Conservation (phyloP, 495 filamentous ascomycete species). For the Amorphotheca resinae region DNA sequence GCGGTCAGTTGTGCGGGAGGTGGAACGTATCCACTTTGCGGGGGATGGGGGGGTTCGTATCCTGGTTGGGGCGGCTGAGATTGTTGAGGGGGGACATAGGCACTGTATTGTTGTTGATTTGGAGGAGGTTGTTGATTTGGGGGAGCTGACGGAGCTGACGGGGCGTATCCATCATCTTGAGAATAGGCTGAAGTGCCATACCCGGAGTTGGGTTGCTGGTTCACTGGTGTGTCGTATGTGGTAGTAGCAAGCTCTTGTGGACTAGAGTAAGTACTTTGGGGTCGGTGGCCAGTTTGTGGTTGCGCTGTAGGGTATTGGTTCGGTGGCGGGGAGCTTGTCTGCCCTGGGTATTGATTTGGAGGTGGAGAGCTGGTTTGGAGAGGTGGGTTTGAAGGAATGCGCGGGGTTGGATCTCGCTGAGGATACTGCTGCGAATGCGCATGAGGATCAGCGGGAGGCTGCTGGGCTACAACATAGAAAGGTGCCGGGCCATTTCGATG, state of each 20-base stretch:
- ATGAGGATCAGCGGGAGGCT: constrained; percentile 24
- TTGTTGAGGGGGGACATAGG: constrained; percentile 24
- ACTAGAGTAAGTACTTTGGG: constrained; percentile 57
- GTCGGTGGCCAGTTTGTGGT: constrained; percentile 35
- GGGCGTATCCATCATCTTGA: constrained; percentile 40
- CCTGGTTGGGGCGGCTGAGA: constrained; percentile 8
- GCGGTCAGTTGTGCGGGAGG: constrained; percentile 5
- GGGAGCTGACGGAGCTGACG: constrained; percentile 19
- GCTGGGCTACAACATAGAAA: constrained; percentile 24
- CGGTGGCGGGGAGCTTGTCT: constrained; percentile 32
- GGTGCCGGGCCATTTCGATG: constrained; percentile 25
- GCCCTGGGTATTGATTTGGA: no score
- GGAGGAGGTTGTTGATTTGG: constrained; percentile 36
- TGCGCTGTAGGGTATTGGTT: constrained; percentile 23
- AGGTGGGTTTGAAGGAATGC: constrained; percentile 27
- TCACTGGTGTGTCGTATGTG: constrained; percentile 68
- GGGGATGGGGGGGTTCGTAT: constrained; percentile 18
- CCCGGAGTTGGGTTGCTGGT: constrained; percentile 32
- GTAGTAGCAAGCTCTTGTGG: constrained; percentile 82
- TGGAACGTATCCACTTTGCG: constrained; percentile 5
- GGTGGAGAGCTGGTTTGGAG: constrained; percentile 32
- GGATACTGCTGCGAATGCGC: constrained; percentile 17
- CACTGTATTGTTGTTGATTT: constrained; percentile 29
- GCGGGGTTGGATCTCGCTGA: constrained; percentile 28
- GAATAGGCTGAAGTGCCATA: constrained; percentile 51